Base-by-base conservation (phyloP, 495 filamentous ascomycete species). In the Recurvomyces mirabilis region DNA sequence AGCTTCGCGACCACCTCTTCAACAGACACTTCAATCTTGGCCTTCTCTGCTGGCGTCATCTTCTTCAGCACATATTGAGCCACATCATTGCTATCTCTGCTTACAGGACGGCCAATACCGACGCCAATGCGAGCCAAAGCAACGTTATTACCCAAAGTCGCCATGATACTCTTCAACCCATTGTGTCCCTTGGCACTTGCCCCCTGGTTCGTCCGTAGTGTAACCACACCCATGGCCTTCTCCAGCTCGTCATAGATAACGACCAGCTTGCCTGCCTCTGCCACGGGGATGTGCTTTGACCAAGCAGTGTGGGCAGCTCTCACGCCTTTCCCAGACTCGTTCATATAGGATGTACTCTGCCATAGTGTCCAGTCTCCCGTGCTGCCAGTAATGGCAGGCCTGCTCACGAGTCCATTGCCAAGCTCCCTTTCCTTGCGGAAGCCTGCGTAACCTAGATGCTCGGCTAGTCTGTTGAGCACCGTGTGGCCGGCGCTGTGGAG, bases 181-280 rank as follows among this genome's bases (percentile, higher is more conserved):
- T 88, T 87, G 59, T 94, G 87, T 0, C 87, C 87, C 13, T 74
- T 68, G 26, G 67, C 61, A 58, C 61, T 78, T 35, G 73, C 74
- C 18, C 73, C 73, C n/a, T 19, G 33, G 1, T 69, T 74, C 35
- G 58, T 67, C 52, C 61, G 76, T 29, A 82, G 63, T 30, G 68
- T 79, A 4, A 93, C 66, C 28, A 69, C 72, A 1, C 85, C 84
- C 10, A 84, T 52, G 19, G 68, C 63, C 33, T 70, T 68, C 57
- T 94, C 86, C 7, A 94, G 62, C 56, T 93, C 87, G 55, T 94
- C 87, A 62, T 94, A 84, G 21, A 94, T 64, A 1, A 94, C 63
- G 2, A 93, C 74, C 13, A 94, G 63, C 50, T 57, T 43, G 15
- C 55, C 44, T 32, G 41, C 35, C 31, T 49, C 42, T 19, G 41